phyloP scores from a whole-genome alignment of 2,329 filamentous ascomycete genomes.

The Fusarium sp. region DNA sequence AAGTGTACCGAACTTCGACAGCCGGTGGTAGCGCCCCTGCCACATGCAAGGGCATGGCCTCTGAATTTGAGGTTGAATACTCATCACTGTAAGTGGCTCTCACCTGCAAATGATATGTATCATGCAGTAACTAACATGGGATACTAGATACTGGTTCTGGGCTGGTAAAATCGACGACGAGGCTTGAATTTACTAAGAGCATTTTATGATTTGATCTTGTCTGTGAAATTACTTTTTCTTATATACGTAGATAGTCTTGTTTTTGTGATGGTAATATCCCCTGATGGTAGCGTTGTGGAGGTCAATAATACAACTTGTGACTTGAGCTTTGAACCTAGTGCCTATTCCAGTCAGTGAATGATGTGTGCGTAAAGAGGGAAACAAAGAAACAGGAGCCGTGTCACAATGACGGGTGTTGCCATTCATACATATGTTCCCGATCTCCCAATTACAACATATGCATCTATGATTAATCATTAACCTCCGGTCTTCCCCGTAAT shows the following conservation, averaged over 20 bases:
- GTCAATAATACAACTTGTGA: slow-evolving; percentile 34
- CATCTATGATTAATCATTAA: background rate
- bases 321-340: background rate
- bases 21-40: slow-evolving; percentile 82
- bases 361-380: background rate
- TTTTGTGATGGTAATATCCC: slow-evolving; percentile 38
- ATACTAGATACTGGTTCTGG: slow-evolving; percentile 48
- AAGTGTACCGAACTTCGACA: slow-evolving; percentile 87
- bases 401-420: background rate
- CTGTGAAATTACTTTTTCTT: slow-evolving; percentile 17
- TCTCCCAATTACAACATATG: background rate
- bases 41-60: slow-evolving; percentile 75
- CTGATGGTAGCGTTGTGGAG: slow-evolving; percentile 26
- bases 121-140: slow-evolving; percentile 27
- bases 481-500: slow-evolving; percentile 27
- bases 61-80: slow-evolving; percentile 80
- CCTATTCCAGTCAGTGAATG: background rate
- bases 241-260: slow-evolving; percentile 34
- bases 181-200: slow-evolving; percentile 6
- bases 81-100: slow-evolving; percentile 79
- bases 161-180: slow-evolving; percentile 36
- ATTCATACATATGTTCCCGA: background rate
- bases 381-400: background rate
- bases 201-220: slow-evolving; percentile 2
- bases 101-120: background rate